A percentile compares a stretch with the other conserved stretches of the same genome.
Conservation (phyloP, 2,329 filamentous ascomycete genomes). For the Stylonectria norvegica region DNA sequence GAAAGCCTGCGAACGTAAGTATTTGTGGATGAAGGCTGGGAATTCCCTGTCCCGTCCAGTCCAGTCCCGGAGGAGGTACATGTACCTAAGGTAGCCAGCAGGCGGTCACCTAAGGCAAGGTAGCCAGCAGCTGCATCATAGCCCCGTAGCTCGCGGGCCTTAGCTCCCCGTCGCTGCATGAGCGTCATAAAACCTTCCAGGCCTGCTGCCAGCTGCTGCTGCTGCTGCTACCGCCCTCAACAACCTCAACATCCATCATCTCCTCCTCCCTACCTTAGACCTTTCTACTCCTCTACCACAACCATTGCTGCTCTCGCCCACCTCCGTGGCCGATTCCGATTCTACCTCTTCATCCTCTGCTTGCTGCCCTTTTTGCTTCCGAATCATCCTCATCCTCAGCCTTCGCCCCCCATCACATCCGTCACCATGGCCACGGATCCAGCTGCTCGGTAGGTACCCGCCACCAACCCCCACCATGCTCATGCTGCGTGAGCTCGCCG, state of each 20-base stretch:
- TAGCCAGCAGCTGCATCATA: slow-evolving; percentile 32
- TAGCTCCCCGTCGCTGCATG: slow-evolving; percentile 25
- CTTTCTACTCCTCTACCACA: slow-evolving; percentile 6
- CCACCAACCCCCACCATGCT: slow-evolving; percentile 25
- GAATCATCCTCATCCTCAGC: too few species aligned
- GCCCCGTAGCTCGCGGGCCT: slow-evolving; percentile 26
- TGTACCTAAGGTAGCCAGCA: neutral
- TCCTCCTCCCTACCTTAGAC: slow-evolving; percentile 13
- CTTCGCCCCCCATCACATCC: slow-evolving; percentile 11
- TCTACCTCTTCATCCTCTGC: slow-evolving; percentile 4
- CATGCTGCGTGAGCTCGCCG: slow-evolving; percentile 9
- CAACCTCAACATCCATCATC: slow-evolving; percentile 21
- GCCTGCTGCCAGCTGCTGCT: slow-evolving; percentile 20
- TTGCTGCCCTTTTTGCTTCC: slow-evolving; percentile 9
- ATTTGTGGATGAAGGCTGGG: too few species aligned
- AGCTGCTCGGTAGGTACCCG: slow-evolving; percentile 19
- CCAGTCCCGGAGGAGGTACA: too few species aligned
- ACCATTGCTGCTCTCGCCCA: slow-evolving; percentile 7
- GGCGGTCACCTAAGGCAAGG: slow-evolving; percentile 1
- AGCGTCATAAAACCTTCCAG: slow-evolving; percentile 31
- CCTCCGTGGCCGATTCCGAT: slow-evolving; percentile 9
- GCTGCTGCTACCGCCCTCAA: neutral
- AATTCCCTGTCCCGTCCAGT: neutral
- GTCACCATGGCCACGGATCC: slow-evolving; percentile 25
- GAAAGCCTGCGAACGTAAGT: too few species aligned